Conservation (phyloP, 148 eudicot genomes). For the Cornus controversa region DNA sequence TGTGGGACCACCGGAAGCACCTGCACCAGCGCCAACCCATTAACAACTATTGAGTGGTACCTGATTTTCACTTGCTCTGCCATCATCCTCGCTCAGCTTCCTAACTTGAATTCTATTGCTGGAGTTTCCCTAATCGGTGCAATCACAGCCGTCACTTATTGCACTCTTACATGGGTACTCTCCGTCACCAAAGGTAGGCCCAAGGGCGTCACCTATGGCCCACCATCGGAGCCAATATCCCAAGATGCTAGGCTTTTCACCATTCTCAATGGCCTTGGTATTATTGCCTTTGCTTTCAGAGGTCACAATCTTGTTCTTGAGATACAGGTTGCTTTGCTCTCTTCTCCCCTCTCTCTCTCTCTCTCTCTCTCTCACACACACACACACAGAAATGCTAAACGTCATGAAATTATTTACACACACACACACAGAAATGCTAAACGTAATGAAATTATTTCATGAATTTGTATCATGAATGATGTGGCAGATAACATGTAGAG, state of each 20-base stretch:
- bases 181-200: slow-evolving; percentile 50
- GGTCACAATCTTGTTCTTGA: slow-evolving; percentile 86
- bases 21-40: too few relatives aligned
- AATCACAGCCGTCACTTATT: slow-evolving; percentile 54
- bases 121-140: slow-evolving; percentile 72
- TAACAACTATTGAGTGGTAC: slow-evolving; percentile 59
- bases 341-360: too few relatives aligned
- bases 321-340: slow-evolving; percentile 77
- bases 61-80: slow-evolving; percentile 61
- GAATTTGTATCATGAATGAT: too few relatives aligned
- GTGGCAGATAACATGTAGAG: too few relatives aligned
- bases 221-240: slow-evolving; percentile 19
- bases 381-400: too few relatives aligned
- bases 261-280: slow-evolving; percentile 61
- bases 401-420: too few relatives aligned
- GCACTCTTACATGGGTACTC: slow-evolving; percentile 59
- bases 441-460: too few relatives aligned
- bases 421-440: too few relatives aligned
- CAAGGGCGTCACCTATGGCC: slow-evolving; percentile 25
- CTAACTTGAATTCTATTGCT: slow-evolving; percentile 83
- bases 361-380: too few relatives aligned
- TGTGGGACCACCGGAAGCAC: slow-evolving; percentile 29
- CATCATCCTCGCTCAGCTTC: slow-evolving; percentile 62
- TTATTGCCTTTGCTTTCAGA: slow-evolving; percentile 70
- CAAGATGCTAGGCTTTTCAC: slow-evolving; percentile 32